phyloP scores from a whole-genome alignment of 441 rosid species.

The Omphalea diandra region DNA sequence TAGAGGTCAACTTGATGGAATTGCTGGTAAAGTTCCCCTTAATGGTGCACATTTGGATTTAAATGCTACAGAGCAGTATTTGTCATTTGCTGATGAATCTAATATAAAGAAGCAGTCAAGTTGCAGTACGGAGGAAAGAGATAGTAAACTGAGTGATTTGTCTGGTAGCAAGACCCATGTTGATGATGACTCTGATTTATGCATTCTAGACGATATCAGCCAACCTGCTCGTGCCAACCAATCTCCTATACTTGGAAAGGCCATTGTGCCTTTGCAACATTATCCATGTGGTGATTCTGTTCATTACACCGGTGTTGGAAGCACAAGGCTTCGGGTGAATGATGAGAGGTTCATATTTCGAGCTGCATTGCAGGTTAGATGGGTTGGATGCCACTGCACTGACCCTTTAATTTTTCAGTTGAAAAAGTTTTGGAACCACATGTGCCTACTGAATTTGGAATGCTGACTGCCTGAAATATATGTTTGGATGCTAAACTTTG shows the following conservation, averaged over 20 bases:
- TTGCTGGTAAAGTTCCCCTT: slow-evolving; percentile 23
- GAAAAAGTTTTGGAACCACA: neutral
- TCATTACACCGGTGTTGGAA: slow-evolving; percentile 40
- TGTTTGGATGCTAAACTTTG: neutral
- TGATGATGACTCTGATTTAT: slow-evolving; percentile 77
- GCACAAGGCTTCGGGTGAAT: slow-evolving; percentile 39
- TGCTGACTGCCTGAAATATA: neutral
- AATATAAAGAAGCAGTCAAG: slow-evolving; percentile 32
- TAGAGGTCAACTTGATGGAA: slow-evolving; percentile 29
- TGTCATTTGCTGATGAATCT: slow-evolving; percentile 34
- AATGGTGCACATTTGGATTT: slow-evolving; percentile 29
- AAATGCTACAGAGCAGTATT: slow-evolving; percentile 31
- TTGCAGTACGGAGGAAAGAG: slow-evolving; percentile 36
- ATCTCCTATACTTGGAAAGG: slow-evolving; percentile 17
- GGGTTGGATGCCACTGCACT: neutral
- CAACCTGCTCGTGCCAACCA: slow-evolving; percentile 41
- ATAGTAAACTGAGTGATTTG: slow-evolving; percentile 47
- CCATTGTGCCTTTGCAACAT: slow-evolving; percentile 27
- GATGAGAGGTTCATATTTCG: slow-evolving; percentile 61
- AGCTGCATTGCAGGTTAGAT: slow-evolving; percentile 83
- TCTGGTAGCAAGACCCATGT: slow-evolving; percentile 51
- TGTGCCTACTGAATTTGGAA: neutral
- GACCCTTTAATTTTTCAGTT: neutral
- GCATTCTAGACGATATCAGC: slow-evolving; percentile 73
- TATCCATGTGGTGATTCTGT: slow-evolving; percentile 29